These are phyloP conservation scores for Cicer pinnatifidum DNA, from an alignment of 306 rosid genomes.

Conservation along the genomic window DNA sequence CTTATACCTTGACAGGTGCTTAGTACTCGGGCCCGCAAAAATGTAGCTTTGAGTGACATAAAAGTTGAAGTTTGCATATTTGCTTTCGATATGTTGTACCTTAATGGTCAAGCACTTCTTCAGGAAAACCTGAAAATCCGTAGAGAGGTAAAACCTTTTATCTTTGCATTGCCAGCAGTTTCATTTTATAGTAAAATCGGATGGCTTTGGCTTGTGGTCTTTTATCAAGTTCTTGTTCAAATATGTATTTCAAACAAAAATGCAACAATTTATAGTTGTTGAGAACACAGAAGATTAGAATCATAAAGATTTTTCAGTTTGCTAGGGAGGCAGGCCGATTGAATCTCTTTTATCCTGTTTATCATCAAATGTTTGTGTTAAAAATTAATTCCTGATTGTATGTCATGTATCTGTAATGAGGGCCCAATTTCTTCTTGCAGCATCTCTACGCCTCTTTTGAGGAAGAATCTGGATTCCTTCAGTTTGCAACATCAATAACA, in stretches of 20 bases:
- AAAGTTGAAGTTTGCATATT: conserved; percentile 83
- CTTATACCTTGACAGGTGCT: conserved; percentile 68
- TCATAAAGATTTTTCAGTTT: conserved; percentile 26
- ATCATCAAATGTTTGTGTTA: conserved; percentile 13
- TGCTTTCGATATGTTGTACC: conserved; percentile 88
- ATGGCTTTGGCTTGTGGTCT: too few relatives aligned
- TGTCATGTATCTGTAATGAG: neutral
- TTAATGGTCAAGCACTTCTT: conserved; percentile 77
- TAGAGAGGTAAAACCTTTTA: conserved; percentile 67
- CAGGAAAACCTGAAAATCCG: conserved; percentile 80
- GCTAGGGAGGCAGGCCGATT: conserved; percentile 23
- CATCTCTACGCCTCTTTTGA: conserved; percentile 76
- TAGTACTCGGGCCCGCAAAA: conserved; percentile 92
- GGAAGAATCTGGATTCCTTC: conserved; percentile 79
- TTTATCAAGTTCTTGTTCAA: too few relatives aligned
- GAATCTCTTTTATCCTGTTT: neutral
- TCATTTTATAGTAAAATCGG: neutral
- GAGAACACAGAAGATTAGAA: conserved; percentile 12
- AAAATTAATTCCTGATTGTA: conserved; percentile 14
- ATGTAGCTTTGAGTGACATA: conserved; percentile 68
- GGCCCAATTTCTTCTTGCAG: conserved; percentile 55
- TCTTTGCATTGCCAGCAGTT: conserved; percentile 36
- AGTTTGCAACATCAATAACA: conserved; percentile 86
- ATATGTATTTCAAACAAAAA: too few relatives aligned
- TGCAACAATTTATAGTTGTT: neutral